Evolutionary conservation across 2,329 filamentous ascomycete genomes (phyloP).

Genomic region (Ascochyta fabae): DNA sequence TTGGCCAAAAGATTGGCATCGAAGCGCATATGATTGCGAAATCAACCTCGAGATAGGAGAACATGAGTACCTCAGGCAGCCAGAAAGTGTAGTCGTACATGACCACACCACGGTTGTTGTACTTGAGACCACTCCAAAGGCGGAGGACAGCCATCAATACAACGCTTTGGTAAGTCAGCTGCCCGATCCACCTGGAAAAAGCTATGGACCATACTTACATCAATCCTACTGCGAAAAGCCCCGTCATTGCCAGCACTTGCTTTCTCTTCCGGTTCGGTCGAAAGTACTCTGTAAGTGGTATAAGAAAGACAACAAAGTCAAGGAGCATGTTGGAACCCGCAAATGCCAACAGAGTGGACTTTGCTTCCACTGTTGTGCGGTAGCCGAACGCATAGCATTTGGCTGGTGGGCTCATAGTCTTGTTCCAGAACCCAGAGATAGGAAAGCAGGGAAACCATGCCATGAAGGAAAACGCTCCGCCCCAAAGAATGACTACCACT

Average conservation of each 20-base stretch:
- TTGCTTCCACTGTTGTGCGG: slow-evolving; percentile 20
- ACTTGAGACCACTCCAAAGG: slow-evolving; percentile 33
- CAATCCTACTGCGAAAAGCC: slow-evolving; percentile 3
- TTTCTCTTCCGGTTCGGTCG: slow-evolving; percentile 28
- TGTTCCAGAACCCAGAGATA: slow-evolving; percentile 29
- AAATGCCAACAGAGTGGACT: slow-evolving; percentile 28
- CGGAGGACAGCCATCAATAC: slow-evolving; percentile 39
- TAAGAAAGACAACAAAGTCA: slow-evolving; percentile 36
- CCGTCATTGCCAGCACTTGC: slow-evolving; percentile 36
- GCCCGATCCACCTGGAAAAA: neutral
- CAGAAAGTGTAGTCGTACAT: slow-evolving; percentile 42
- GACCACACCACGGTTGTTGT: slow-evolving; percentile 15
- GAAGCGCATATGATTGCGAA: slow-evolving; percentile 46
- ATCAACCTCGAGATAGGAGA: slow-evolving; percentile 43
- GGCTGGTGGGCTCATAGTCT: slow-evolving; percentile 12
- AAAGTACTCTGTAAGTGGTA: slow-evolving; percentile 39
- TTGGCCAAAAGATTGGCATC: slow-evolving; percentile 49
- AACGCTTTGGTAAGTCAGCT: slow-evolving; percentile 26
- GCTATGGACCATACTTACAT: slow-evolving; percentile 4
- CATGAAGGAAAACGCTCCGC: slow-evolving; percentile 34
- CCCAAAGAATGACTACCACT: slow-evolving; percentile 30
- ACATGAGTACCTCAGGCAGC: slow-evolving; percentile 34
- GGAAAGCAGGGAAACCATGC: slow-evolving; percentile 41
- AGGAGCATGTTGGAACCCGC: slow-evolving; percentile 41
- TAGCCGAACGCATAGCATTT: slow-evolving; percentile 40